Conservation (phyloP, 1,284 basidiomycete species). For the Leucoagaricus sp. region DNA sequence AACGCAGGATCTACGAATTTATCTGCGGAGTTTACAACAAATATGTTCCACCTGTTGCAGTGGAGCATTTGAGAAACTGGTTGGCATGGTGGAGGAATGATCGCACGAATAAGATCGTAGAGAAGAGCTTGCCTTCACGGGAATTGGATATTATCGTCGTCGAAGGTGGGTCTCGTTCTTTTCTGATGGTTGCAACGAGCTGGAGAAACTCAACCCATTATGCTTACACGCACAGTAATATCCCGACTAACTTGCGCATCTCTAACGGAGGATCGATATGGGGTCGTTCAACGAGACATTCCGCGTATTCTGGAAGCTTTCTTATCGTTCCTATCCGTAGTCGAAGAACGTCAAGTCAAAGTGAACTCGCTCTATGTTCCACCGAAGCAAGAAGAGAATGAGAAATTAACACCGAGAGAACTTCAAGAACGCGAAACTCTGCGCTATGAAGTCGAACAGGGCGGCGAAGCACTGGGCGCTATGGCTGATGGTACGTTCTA, state of each 20-base stretch:
- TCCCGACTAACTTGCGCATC: constrained; percentile 72
- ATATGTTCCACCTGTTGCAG: constrained; percentile 31
- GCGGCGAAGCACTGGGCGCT: constrained; percentile 55
- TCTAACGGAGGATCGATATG: constrained; percentile 77
- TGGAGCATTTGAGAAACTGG: constrained; percentile 24
- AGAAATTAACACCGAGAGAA: constrained; percentile 19
- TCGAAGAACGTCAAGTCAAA: constrained; percentile 64
- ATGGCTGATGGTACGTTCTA: constrained; percentile 58
- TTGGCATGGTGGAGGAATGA: constrained; percentile 60
- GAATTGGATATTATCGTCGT: constrained; percentile 61
- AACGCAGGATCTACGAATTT: constrained; percentile 10
- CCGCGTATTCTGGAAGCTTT: constrained; percentile 79
- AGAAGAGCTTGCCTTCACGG: constrained; percentile 54
- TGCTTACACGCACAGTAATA: constrained; percentile 48
- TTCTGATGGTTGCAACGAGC: constrained; percentile 2
- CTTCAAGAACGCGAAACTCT: constrained; percentile 33
- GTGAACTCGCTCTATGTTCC: constrained; percentile 24
- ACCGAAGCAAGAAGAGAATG: constrained; percentile 25
- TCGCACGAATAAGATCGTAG: constrained; percentile 50
- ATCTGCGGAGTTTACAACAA: neutral
- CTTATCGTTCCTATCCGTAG: constrained; percentile 60
- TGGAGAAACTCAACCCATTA: neutral
- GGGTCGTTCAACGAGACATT: constrained; percentile 82
- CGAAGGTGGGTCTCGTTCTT: constrained; percentile 46
- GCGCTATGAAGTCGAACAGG: constrained; percentile 47